Conservation (phyloP, 2,329 filamentous ascomycete species). For the Paraphaeosphaeria minitans region DNA sequence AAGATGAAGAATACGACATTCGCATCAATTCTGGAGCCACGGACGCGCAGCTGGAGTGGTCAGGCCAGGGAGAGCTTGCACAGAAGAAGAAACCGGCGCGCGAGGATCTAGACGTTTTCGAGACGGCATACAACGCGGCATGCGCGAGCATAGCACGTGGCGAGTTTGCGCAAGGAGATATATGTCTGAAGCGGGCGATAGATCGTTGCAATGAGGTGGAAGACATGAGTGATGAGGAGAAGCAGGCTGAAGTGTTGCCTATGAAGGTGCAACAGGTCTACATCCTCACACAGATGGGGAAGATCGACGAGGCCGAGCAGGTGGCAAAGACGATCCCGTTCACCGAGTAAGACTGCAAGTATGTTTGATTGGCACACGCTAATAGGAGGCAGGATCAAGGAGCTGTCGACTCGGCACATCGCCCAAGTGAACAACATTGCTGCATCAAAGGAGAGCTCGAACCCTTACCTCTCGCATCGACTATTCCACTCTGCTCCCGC, state of each 20-base stretch:
- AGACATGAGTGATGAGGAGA: slow-evolving; percentile 75
- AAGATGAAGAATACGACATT: slow-evolving; percentile 74
- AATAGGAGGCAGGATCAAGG: slow-evolving; percentile 60
- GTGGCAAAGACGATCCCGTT: slow-evolving; percentile 67
- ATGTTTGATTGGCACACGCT: background rate
- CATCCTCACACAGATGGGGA: slow-evolving; percentile 70
- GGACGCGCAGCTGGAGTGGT: slow-evolving; percentile 75
- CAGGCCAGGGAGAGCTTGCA: slow-evolving; percentile 59
- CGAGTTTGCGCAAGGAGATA: slow-evolving; percentile 66
- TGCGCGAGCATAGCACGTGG: slow-evolving; percentile 73
- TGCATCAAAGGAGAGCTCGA: slow-evolving; percentile 54
- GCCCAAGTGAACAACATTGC: slow-evolving; percentile 69
- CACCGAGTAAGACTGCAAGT: slow-evolving; percentile 58
- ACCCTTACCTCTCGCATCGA: slow-evolving; percentile 72
- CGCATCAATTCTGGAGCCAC: slow-evolving; percentile 76
- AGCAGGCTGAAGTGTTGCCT: slow-evolving; percentile 73
- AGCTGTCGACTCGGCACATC: slow-evolving; percentile 69
- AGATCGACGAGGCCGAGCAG: slow-evolving; percentile 66
- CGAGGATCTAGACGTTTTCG: slow-evolving; percentile 75
- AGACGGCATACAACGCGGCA: slow-evolving; percentile 80
- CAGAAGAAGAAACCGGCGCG: slow-evolving; percentile 61
- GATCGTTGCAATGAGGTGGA: slow-evolving; percentile 75
- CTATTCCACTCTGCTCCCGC: slow-evolving; percentile 61
- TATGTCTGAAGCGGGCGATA: slow-evolving; percentile 71
- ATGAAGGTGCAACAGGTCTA: slow-evolving; percentile 79